Base-by-base conservation (phyloP, 768 basidiomycete genomes). In the Symmetrospora coprosmae region DNA sequence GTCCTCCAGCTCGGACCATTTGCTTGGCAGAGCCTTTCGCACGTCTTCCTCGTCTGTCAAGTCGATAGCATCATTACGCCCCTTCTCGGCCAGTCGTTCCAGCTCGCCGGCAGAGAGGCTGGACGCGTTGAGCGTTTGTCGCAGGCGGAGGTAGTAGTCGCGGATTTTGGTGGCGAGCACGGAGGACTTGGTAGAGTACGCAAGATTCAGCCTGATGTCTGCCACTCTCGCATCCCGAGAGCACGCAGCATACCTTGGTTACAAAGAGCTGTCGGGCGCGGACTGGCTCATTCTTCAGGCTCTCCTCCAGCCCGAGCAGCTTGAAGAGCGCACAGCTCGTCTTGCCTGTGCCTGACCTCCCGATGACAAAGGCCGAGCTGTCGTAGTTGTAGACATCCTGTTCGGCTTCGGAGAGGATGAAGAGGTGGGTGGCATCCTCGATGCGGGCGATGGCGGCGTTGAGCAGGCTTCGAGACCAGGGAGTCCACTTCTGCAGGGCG, bases 331-430 rank as follows among this genome's bases (percentile, higher is more conserved):
- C 43, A 6, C 60, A 64, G 14, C 61, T 45, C 2, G 62, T 64
- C 39, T 64, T 64, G 25, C 62, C 60, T 6, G 2, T 38, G 34
- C 43, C 35, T 47, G n/a, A 48, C 2, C 62, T 41, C 14, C 62
- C 62, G 5, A 64, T 37, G 19, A 64, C 58, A 25, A 64, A 50
- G 3, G 33, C 14, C 8, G 31, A 37, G 13, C 58, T 45, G 3
- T 38, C 31, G 28, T 61, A 48, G 28, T 64, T 50, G 60, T 62
- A 50, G 39, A 64, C 47, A 19, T 50, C 61, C 38, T 60, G 58
- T 23, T 64, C 62, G 8, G 21, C 8, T 13, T 17, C n/a, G 1
- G 30, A 21, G n/a, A 49, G 23, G 19, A 19, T n/a, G 40, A 61
- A 64, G 1, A 37, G 34, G 14, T 62, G 62, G 7, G 6, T 23